Evolutionary conservation across 2,329 filamentous ascomycete genomes (phyloP), one percentile per base, ranked within the genome.

Genomic region (Escovopsis sp.): DNA sequence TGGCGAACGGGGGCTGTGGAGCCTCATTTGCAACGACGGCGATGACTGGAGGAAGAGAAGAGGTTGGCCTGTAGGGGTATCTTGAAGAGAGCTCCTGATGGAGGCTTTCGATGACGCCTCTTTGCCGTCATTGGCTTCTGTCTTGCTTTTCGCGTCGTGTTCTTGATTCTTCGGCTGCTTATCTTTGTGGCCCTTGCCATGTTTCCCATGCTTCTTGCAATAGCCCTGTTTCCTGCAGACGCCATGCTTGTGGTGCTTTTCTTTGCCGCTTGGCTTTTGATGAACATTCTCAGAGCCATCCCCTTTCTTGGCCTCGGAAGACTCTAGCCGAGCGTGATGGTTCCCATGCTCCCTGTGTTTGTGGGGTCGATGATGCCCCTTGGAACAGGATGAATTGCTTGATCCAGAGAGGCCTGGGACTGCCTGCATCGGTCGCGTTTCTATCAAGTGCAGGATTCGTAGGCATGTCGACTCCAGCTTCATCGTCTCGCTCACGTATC

Each of bases 401-500:
- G 28, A 11, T 9, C 28, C 28, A 9, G 8, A 3, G 11, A 32
- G 28, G 28, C 7, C 8, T 11, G 40, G 40, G 9, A n/a, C 32
- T 15, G 36, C 33, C 12, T 33, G 41, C 33, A 35, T 32, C 10
- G 38, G 18, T 19, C 30, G n/a, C 3, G 28, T 35, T 36, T 52
- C 51, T 28, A 51, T 39, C n/a, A 44, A 40, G 32, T 53, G 43
- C 28, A 60, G 41, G 12, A 54, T 44, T 2, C 33, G 43, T 18
- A 59, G 47, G 32, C 58, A 61, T 9, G 55, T 46, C 12, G 53
- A 45, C 30, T 62, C 59, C 9, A 59, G 45, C 42, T 61, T 62
- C 46, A 58, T 60, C 26, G 50, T 48, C 33, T 63, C 59, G 40
- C 59, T 55, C 2, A 45, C 46, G 41, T 64, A 64, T 37, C 51